These are phyloP conservation scores for Stereum hirsutum DNA, from an alignment of 1,284 basidiomycete genomes.

Conservation along the genomic window DNA sequence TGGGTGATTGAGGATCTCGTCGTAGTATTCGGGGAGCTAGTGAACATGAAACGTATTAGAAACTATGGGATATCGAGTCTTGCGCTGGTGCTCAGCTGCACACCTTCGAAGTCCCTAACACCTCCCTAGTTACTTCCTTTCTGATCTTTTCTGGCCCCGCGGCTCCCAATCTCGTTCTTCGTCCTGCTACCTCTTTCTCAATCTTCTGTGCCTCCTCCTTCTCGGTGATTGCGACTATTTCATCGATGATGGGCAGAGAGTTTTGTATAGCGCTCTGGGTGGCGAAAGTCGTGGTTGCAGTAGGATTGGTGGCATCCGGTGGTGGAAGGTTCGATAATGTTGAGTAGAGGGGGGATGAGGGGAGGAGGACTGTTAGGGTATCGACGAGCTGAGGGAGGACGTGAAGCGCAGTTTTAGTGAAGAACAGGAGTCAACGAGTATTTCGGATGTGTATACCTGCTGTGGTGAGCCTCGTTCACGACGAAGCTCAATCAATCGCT, in stretches of 20 bases:
- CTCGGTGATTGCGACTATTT: slow-evolving; percentile 54
- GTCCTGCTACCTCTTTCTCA: slow-evolving; percentile 64
- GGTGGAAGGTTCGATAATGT: slow-evolving; percentile 60
- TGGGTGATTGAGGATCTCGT: slow-evolving; percentile 71
- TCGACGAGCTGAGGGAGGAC: slow-evolving; percentile 45
- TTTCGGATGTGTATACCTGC: slow-evolving; percentile 5
- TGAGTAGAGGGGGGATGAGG: slow-evolving; percentile 61
- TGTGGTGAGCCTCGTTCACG: slow-evolving; percentile 8
- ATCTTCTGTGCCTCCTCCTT: slow-evolving; percentile 45
- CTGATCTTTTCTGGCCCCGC: slow-evolving; percentile 59
- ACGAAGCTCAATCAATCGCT: slow-evolving; percentile 11
- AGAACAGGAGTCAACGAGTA: background rate
- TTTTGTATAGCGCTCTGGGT: slow-evolving; percentile 64
- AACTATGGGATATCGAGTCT: slow-evolving; percentile 5
- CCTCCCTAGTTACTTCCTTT: slow-evolving; percentile 57
- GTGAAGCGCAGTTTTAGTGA: background rate
- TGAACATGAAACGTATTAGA: slow-evolving; percentile 7
- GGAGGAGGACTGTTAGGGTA: slow-evolving; percentile 65
- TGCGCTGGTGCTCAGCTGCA: too few species aligned
- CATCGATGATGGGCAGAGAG: slow-evolving; percentile 57
- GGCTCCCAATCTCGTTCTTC: slow-evolving; percentile 67
- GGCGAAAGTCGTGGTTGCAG: slow-evolving; percentile 44
- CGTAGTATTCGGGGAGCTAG: slow-evolving; percentile 63
- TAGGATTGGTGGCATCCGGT: slow-evolving; percentile 72
- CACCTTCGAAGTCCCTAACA: slow-evolving; percentile 55